Base-by-base conservation (phyloP, 1,284 basidiomycete genomes). In the Neonothopanus nambi region DNA sequence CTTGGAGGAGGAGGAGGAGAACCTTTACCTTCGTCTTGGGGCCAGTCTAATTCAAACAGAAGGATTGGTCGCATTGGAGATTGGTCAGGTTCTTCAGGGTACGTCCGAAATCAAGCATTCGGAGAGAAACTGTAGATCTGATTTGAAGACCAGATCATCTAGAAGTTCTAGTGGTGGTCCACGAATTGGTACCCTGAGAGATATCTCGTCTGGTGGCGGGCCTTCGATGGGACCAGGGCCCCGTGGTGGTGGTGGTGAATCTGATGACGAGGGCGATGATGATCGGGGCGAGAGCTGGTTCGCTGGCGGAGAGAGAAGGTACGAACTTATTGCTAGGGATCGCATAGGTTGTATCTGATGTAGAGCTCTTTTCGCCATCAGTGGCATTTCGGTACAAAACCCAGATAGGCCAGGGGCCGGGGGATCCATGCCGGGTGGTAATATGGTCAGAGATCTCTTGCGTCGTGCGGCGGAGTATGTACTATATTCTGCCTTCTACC, bases 321-420 rank as follows among this genome's bases (percentile, higher is more conserved):
- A 48, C 38, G 75, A 59, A 3, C 18, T 21, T 17, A n/a, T 7
- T 37, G n/a, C 17, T 33, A 13, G 15, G 21, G 26, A 38, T 39
- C 17, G 12, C 18, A 8, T 39, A 50, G 37, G 43, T 30, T 38
- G 28, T 39, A 12, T 20, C 38, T 47, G 18, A 43, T 54, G 11
- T 33, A 11, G 21, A 15, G 18, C 20, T 7, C 48, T 28, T 47
- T 30, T 40, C 35, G 45, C 33, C 11, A 41, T 28, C 61, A 98
- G 95, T 70, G 96, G 95, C 0, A 79, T 99, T 36, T 91, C 89
- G 2, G 84, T 99, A 1, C 84, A 97, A 70, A 93, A 95, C 65
- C 96, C 95, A 6, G 81, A 85, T 58, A 65, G 75, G 33, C 70
- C 62, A 1, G 70, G 75, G 26, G 70, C 71, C 15, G 28, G 39